Evolutionary conservation across 495 filamentous ascomycete genomes (phyloP).

Genomic region (Poronia punctata): DNA sequence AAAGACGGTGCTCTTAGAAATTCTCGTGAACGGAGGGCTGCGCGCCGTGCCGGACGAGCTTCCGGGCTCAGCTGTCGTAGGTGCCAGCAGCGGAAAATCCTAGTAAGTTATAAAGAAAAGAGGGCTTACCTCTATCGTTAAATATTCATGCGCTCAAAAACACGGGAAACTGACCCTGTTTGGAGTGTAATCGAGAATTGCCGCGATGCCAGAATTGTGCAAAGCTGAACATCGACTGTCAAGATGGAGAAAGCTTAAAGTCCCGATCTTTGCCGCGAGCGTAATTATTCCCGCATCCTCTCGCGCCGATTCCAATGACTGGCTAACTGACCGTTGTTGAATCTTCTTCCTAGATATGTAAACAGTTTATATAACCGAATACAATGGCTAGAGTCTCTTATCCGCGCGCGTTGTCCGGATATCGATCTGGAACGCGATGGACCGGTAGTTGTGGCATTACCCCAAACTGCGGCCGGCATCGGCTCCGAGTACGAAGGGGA

Average conservation of each 20-base stretch:
- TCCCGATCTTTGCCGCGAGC: conserved; percentile 28
- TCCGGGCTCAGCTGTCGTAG: conserved; percentile 30
- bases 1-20: not conserved
- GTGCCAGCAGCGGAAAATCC: conserved; percentile 32
- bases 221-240: conserved; percentile 32
- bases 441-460: conserved; percentile 1
- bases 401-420: conserved; percentile 27
- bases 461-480: not conserved
- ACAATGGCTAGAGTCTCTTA: conserved; percentile 37
- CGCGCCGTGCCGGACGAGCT: conserved; percentile 12
- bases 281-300: not conserved
- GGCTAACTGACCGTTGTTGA: not conserved
- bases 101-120: conserved; percentile 12
- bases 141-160: not conserved
- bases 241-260: conserved; percentile 38
- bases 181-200: conserved; percentile 24
- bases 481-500: conserved; percentile 1
- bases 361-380: conserved; percentile 33
- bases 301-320: not conserved
- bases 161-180: not conserved
- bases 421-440: conserved; percentile 25
- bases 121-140: not conserved
- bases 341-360: conserved; percentile 25
- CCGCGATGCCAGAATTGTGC: conserved; percentile 33
- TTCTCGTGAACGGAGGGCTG: not conserved